Evolutionary conservation across 192 early-diverging fungal species (phyloP).

Genomic region (Gorgonomyces haynaldii): DNA sequence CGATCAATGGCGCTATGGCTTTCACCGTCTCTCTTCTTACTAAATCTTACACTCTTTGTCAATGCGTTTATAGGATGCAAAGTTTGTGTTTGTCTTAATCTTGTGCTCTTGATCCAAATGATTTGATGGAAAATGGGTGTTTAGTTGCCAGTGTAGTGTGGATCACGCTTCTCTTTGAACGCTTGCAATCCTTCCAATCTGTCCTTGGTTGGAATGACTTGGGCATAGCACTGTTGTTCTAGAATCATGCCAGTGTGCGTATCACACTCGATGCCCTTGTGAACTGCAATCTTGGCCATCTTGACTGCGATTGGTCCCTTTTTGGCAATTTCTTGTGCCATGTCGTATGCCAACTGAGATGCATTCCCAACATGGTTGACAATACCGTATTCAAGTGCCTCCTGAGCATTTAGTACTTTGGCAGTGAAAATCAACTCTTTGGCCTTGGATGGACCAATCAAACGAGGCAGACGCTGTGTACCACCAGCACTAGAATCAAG

Average conservation of each 20-base stretch:
- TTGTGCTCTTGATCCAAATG: too few relatives aligned
- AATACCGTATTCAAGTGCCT: constrained; percentile 58
- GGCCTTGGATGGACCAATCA: constrained; percentile 75
- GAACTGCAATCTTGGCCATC: constrained; percentile 87
- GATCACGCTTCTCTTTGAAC: constrained; percentile 77
- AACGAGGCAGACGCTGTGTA: constrained; percentile 76
- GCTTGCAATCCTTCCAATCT: constrained; percentile 64
- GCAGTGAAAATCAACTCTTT: constrained; percentile 94
- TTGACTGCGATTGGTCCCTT: constrained; percentile 72
- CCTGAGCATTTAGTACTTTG: constrained; percentile 45
- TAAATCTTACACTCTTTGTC: too few relatives aligned
- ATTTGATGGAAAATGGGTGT: too few relatives aligned
- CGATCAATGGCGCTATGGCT: too few relatives aligned
- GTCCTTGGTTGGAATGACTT: constrained; percentile 90
- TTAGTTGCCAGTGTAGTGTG: constrained; percentile 65
- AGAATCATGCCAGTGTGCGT: constrained; percentile 74
- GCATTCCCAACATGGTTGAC: constrained; percentile 66
- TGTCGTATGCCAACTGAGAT: constrained; percentile 54
- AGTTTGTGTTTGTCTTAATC: too few relatives aligned
- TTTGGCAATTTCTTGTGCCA: constrained; percentile 68
- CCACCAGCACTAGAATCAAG: constrained; percentile 57
- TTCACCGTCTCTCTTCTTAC: too few relatives aligned
- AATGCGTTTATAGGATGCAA: too few relatives aligned
- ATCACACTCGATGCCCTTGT: constrained; percentile 68
- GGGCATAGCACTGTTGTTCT: constrained; percentile 90